phyloP scores from a whole-genome alignment of 1,284 basidiomycete genomes.

The Sanguinoderma infundibulare region DNA sequence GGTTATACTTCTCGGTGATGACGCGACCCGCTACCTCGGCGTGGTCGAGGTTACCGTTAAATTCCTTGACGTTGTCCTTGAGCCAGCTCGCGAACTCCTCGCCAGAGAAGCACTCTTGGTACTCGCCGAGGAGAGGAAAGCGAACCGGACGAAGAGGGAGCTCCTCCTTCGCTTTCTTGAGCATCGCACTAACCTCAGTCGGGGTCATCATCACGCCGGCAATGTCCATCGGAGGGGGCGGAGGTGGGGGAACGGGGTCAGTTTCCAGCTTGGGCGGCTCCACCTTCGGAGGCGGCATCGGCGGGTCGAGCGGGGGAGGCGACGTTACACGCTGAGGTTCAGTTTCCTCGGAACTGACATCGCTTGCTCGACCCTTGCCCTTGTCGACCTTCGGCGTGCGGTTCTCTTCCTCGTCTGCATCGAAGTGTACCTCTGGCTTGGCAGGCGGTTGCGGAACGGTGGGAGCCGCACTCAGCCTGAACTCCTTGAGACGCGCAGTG shows the following conservation, averaged over 20 bases:
- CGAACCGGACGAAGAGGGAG: slow-evolving; percentile 67
- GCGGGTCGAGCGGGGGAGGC: slow-evolving; percentile 70
- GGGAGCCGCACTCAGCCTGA: slow-evolving; percentile 55
- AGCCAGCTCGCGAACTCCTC: slow-evolving; percentile 83
- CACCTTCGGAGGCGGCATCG: slow-evolving; percentile 45
- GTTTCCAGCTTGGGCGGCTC: slow-evolving; percentile 33
- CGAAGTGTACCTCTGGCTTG: slow-evolving; percentile 37
- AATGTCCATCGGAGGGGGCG: slow-evolving; percentile 63
- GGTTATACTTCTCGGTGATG: slow-evolving; percentile 74
- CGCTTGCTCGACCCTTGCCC: slow-evolving; percentile 73
- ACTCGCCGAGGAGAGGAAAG: slow-evolving; percentile 87
- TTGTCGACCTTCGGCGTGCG: slow-evolving; percentile 65
- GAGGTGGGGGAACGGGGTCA: slow-evolving; percentile 43
- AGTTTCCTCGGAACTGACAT: slow-evolving; percentile 36
- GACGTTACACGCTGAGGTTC: slow-evolving; percentile 43
- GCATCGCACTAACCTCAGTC: slow-evolving; percentile 65
- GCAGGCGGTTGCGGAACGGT: slow-evolving; percentile 27
- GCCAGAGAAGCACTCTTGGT: slow-evolving; percentile 83
- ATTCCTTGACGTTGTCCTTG: slow-evolving; percentile 67
- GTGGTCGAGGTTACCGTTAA: slow-evolving; percentile 74
- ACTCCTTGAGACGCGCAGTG: slow-evolving; percentile 71
- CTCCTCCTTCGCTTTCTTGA: slow-evolving; percentile 67
- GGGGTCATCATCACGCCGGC: slow-evolving; percentile 75
- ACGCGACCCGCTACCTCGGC: slow-evolving; percentile 82
- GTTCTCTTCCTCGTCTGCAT: slow-evolving; percentile 44